These are phyloP conservation scores for Zygoascus sp. DNA, from an alignment of 1,139 yeast genomes.

Conservation along the genomic window DNA sequence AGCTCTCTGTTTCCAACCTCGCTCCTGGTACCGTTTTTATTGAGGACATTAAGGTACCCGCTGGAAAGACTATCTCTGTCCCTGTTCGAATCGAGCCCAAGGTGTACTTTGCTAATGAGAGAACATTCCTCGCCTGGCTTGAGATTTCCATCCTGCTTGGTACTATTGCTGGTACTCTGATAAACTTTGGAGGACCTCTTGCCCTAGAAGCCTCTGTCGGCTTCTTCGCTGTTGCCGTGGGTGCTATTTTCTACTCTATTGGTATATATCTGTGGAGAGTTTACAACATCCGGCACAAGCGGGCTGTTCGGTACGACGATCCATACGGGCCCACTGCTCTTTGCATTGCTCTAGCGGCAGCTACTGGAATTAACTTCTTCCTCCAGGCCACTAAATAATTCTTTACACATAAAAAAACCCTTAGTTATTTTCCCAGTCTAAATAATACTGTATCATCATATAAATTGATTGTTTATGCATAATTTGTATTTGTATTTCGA, in stretches of 20 bases:
- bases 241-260: slow-evolving; percentile 70
- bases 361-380: slow-evolving; percentile 65
- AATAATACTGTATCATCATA: not conserved
- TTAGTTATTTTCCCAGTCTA: not conserved
- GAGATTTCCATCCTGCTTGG: slow-evolving; percentile 94
- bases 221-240: slow-evolving; percentile 77
- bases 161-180: slow-evolving; percentile 87
- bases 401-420: not conserved
- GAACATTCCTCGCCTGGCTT: slow-evolving; percentile 95
- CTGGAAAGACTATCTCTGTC: slow-evolving; percentile 85
- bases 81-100: slow-evolving; percentile 99
- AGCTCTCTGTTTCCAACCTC: slow-evolving; percentile 63
- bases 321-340: slow-evolving; percentile 80
- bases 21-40: slow-evolving; percentile 81
- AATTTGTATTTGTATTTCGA: not conserved
- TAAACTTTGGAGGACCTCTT: slow-evolving; percentile 80
- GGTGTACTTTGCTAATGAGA: slow-evolving; percentile 96
- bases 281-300: slow-evolving; percentile 72
- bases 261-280: slow-evolving; percentile 79
- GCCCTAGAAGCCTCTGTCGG: slow-evolving; percentile 83
- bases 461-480: not conserved
- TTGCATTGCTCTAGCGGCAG: slow-evolving; percentile 66
- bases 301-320: slow-evolving; percentile 83
- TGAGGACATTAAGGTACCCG: slow-evolving; percentile 47
- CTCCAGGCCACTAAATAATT: slow-evolving; percentile 25